These are phyloP conservation scores for Spinacia oleracea DNA, from an alignment of 179 eudicot genomes.

Conservation along the genomic window DNA sequence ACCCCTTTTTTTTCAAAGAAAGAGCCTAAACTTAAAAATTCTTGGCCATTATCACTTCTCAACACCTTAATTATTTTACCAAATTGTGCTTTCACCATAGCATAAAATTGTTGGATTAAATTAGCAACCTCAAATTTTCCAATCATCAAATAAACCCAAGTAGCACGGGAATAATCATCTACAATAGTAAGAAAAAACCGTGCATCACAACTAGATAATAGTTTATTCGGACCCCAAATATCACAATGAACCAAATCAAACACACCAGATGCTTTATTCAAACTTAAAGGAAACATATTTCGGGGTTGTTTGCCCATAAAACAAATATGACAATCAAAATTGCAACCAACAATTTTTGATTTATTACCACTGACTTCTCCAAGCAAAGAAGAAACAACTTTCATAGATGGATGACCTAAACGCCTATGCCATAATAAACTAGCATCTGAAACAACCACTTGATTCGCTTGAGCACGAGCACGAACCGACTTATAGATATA, in stretches of 20 bases:
- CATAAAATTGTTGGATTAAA: background rate
- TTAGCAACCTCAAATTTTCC: background rate
- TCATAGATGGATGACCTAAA: slow-evolving; percentile 1
- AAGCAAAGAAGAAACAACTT: background rate
- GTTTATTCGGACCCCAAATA: background rate
- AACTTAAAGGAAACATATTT: background rate
- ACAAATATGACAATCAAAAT: background rate
- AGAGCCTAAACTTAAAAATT: background rate
- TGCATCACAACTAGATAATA: background rate
- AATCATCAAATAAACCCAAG: background rate
- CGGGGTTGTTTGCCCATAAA: background rate
- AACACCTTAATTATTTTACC: background rate
- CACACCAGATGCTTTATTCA: background rate
- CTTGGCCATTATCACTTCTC: background rate
- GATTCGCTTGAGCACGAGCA: too few relatives aligned
- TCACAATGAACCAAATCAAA: slow-evolving; percentile 6
- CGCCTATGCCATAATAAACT: too few relatives aligned
- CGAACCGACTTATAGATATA: too few relatives aligned
- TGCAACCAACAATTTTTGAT: background rate
- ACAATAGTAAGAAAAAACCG: background rate
- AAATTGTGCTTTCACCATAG: background rate
- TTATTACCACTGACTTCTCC: background rate
- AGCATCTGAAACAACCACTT: too few relatives aligned
- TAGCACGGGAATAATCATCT: background rate
- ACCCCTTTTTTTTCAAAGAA: background rate